Base-by-base conservation (phyloP, 1,284 basidiomycete species). In the Trichosporon asahii region DNA sequence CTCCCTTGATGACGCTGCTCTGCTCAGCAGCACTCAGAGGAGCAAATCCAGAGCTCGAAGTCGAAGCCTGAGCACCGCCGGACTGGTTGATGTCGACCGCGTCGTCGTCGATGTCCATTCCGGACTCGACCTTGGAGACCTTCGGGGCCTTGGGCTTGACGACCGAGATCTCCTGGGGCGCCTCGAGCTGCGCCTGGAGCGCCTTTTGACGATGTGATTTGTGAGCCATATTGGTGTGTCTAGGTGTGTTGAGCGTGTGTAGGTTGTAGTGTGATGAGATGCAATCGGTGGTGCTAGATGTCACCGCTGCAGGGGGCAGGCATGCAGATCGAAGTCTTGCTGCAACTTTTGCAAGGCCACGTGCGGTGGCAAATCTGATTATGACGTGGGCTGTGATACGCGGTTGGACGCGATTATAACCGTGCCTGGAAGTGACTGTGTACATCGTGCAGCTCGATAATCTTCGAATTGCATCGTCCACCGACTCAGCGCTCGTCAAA, bases 1-100 rank as follows among this genome's bases (percentile, higher is more conserved):
- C 94, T 21, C 91, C 90, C 82, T 91, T 93, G 70, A 84, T 70
- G 1, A 77, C 79, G 8, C 72, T 70, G 23, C 73, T 74, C 61
- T 76, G 72, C 14, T 77, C 75, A 0, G 76, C 68, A 6, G 75
- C 76, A 1, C 77, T 68, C 15, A 84, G 74, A 8, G 83, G 82
- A 1, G 79, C 79, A 66, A 84, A 84, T 9, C 79, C 80, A 18
- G 81, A 82, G 1, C 77, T 78, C 0, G 77, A 78, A 2, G 68
- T 68, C 1, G 74, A 72, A 18, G 74, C 66, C 23, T 74, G 57
- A 12, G 72, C 71, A n/a, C 66, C 67, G 18, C 67, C 46, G 33
- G 77, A 70, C 18, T 72, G 70, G 57, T 67, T 68, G 66, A 78
- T 73, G 37, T 81, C 68, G 11, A 77, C 73, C 23, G 72, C 71